phyloP scores from a whole-genome alignment of 2,329 filamentous ascomycete genomes.

The Curvularia verruculosa region DNA sequence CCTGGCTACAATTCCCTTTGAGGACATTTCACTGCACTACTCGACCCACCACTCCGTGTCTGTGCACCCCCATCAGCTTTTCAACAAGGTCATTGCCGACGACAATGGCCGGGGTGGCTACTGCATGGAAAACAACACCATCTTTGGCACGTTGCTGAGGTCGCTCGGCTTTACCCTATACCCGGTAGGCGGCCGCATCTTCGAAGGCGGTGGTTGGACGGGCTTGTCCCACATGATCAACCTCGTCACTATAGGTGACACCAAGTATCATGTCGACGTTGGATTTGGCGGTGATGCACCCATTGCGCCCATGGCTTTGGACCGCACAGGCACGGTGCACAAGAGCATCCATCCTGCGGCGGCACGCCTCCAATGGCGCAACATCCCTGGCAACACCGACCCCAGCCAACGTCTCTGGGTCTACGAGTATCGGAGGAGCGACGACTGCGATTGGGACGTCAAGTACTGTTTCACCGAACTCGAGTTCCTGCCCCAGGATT shows the following conservation, averaged over 20 bases:
- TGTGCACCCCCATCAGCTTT: slow-evolving; percentile 58
- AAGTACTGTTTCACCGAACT: slow-evolving; percentile 67
- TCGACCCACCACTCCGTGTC: slow-evolving; percentile 51
- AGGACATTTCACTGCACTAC: slow-evolving; percentile 62
- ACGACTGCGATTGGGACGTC: slow-evolving; percentile 61
- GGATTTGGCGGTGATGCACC: slow-evolving; percentile 52
- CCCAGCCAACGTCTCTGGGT: slow-evolving; percentile 53
- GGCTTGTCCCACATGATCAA: slow-evolving; percentile 55
- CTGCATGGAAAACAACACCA: slow-evolving; percentile 65
- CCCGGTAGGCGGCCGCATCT: slow-evolving; percentile 52
- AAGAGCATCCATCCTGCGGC: slow-evolving; percentile 41
- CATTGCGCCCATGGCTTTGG: slow-evolving; percentile 47
- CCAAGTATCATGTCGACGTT: slow-evolving; percentile 51
- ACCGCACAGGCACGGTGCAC: slow-evolving; percentile 31
- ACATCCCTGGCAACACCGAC: slow-evolving; percentile 43
- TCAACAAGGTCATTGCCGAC: slow-evolving; percentile 60
- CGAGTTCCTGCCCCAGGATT: slow-evolving; percentile 45
- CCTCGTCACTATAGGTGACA: slow-evolving; percentile 48
- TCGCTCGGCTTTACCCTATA: slow-evolving; percentile 58
- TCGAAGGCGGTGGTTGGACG: slow-evolving; percentile 28
- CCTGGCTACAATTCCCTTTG: slow-evolving; percentile 60
- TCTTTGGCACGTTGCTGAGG: slow-evolving; percentile 60
- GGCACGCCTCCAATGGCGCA: slow-evolving; percentile 43
- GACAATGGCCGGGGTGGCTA: slow-evolving; percentile 61
- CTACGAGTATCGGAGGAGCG: slow-evolving; percentile 46